Base-by-base conservation (phyloP, 768 basidiomycete species). In the Boletus patriciae region DNA sequence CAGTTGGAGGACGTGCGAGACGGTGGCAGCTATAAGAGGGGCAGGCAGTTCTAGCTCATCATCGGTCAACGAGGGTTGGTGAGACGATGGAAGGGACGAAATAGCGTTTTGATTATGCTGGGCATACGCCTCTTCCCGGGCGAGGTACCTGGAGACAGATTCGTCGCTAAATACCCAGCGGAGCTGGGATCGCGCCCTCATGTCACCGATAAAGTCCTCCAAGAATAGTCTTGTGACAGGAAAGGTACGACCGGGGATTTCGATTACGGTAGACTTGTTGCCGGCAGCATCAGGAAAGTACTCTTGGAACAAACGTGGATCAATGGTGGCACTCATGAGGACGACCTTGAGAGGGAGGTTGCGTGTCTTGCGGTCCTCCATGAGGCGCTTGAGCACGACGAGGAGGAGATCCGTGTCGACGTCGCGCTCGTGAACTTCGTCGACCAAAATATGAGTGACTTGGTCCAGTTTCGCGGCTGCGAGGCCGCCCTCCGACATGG, bases 241-340 rank as follows among this genome's bases (percentile, higher is more conserved):
- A 78, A 86, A 96, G 9, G 91, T 87, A 38, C 95, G 86, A 48
- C 95, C 95, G n/a, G 94, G 92, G 33, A 97, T 77, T 56, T 92
- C 87, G 37, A 93, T 80, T 16, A 91, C 83, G 19, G 80, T 78
- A 0, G 92, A 89, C 3, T 82, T 85, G 15, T 74, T 67, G 21
- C 84, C 85, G 0, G 72, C 58, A 18, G 81, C 76, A 65, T 88
- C 83, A 9, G 78, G 75, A 77, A 98, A 98, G 75, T 98, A 98
- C 12, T 80, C 75, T 67, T 90, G 87, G 82, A 97, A 98, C 25
- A 96, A 79, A 0, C 82, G 82, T 10, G 94, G 90, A 64, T 97
- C 92, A 67, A 98, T 92, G 43, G 95, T 98, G 10, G 95, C 95
- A 66, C 92, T 95, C 94, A 98, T 97, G 54, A 98, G 81, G 42